phyloP scores from a whole-genome alignment of 208 protist species.

The Naegleria lovaniensis region DNA sequence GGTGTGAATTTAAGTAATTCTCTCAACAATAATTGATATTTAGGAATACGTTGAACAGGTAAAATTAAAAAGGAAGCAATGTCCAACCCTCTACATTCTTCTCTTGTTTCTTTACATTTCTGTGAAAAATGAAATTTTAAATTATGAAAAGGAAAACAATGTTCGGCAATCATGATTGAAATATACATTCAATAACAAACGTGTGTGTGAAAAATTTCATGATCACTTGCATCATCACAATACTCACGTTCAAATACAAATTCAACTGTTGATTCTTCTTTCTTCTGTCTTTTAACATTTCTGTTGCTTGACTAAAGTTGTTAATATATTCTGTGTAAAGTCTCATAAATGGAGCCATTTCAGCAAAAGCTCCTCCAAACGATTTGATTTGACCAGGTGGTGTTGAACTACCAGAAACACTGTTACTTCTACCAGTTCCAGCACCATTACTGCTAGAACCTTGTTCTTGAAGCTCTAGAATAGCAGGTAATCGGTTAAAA shows the following conservation, averaged over 20 bases:
- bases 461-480: neutral
- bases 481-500: neutral
- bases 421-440: neutral
- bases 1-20: slow-evolving; percentile 23
- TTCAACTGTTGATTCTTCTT: neutral
- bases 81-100: slow-evolving; percentile 11
- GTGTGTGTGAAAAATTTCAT: neutral
- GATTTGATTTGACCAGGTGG: neutral
- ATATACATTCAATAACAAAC: no score
- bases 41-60: slow-evolving; percentile 22
- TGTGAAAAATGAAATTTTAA: neutral
- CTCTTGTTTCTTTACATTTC: slow-evolving; percentile 1
- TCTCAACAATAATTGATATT: slow-evolving; percentile 9
- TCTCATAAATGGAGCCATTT: slow-evolving; percentile 18
- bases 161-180: no score
- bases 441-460: neutral
- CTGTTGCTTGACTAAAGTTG: neutral
- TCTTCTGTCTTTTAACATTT: neutral
- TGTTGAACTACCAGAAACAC: neutral
- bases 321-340: slow-evolving; percentile 24
- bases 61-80: neutral
- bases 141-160: no score
- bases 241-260: slow-evolving; percentile 8
- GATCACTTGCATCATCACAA: neutral
- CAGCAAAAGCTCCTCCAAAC: neutral